These are phyloP conservation scores for Pythium monospermum DNA, from an alignment of 352 stramenopile genomes.

Conservation along the genomic window DNA sequence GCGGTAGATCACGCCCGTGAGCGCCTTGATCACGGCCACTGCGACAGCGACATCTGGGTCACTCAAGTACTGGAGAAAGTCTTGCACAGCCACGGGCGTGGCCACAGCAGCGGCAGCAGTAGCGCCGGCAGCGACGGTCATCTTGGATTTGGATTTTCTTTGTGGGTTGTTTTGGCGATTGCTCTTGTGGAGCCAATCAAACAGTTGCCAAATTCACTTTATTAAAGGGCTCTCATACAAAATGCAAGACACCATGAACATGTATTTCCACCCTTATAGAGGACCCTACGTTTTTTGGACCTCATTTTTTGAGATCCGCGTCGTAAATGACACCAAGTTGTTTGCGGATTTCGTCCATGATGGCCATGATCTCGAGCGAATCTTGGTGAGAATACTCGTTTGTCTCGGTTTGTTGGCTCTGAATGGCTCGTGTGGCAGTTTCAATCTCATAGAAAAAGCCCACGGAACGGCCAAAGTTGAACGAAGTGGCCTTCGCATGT, in stretches of 20 bases:
- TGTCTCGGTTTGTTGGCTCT: conserved; percentile 37
- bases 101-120: too few species aligned
- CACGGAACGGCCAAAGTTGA: conserved; percentile 59
- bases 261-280: conserved; percentile 6
- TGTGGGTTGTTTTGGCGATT: background rate
- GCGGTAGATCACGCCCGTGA: conserved; percentile 89
- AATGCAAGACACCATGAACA: background rate
- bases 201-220: conserved; percentile 13
- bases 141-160: background rate
- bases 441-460: conserved; percentile 82
- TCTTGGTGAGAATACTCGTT: conserved; percentile 54
- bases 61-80: conserved; percentile 68
- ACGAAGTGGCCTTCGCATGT: conserved; percentile 25
- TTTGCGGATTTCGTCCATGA: conserved; percentile 73
- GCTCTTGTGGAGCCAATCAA: conserved; percentile 6
- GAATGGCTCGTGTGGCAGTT: conserved; percentile 56
- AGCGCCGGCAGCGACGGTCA: too few species aligned
- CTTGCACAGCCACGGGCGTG: conserved; percentile 44
- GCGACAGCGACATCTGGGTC: conserved; percentile 85
- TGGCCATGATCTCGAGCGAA: conserved; percentile 49
- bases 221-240: conserved; percentile 7
- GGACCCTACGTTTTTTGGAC: conserved; percentile 6
- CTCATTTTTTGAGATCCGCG: too few species aligned
- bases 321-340: conserved; percentile 56
- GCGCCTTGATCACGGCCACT: conserved; percentile 91